A percentile compares a stretch with the other conserved stretches of the same genome.
phyloP scores from a whole-genome alignment of 2,329 filamentous ascomycete genomes.

The Aspergillus cejpii region DNA sequence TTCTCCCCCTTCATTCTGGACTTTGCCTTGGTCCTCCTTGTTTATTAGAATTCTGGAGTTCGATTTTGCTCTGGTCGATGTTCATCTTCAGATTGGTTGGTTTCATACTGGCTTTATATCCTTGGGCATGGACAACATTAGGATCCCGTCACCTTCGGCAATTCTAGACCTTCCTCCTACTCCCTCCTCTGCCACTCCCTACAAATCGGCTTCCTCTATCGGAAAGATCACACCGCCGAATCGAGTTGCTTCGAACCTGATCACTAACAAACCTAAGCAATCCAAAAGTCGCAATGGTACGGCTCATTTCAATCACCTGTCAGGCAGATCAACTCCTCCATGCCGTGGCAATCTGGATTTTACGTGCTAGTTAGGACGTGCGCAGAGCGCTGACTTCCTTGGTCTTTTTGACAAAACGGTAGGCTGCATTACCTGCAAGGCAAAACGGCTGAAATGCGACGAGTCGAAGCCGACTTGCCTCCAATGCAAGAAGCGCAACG shows the following conservation, averaged over 20 bases:
- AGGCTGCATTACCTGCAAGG: conserved; percentile 69
- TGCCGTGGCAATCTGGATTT: background rate
- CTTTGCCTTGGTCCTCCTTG: background rate
- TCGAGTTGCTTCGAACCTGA: conserved; percentile 4
- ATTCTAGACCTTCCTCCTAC: conserved; percentile 39
- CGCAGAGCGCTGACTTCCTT: conserved; percentile 27
- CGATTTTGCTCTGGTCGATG: background rate
- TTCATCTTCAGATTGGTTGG: conserved; percentile 1
- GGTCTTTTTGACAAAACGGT: conserved; percentile 16
- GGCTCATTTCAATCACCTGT: conserved; percentile 20
- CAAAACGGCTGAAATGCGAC: conserved; percentile 66
- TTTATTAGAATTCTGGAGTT: background rate
- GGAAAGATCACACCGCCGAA: conserved; percentile 16
- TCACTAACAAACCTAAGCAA: conserved; percentile 57
- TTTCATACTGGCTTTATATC: conserved; percentile 13
- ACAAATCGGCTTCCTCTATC: conserved; percentile 25
- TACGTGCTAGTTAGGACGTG: background rate
- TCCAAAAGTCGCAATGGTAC: conserved; percentile 70
- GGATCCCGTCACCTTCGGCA: conserved; percentile 54
- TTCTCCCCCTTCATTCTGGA: background rate
- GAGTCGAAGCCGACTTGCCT: conserved; percentile 63
- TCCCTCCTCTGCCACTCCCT: conserved; percentile 19
- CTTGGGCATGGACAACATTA: conserved; percentile 51
- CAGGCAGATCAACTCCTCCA: background rate
- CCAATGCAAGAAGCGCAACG: conserved; percentile 59